A percentile compares a stretch with the other conserved stretches of the same genome.
Conservation (phyloP, 2,329 filamentous ascomycete genomes). For the Aspergillus aculeatinus region DNA sequence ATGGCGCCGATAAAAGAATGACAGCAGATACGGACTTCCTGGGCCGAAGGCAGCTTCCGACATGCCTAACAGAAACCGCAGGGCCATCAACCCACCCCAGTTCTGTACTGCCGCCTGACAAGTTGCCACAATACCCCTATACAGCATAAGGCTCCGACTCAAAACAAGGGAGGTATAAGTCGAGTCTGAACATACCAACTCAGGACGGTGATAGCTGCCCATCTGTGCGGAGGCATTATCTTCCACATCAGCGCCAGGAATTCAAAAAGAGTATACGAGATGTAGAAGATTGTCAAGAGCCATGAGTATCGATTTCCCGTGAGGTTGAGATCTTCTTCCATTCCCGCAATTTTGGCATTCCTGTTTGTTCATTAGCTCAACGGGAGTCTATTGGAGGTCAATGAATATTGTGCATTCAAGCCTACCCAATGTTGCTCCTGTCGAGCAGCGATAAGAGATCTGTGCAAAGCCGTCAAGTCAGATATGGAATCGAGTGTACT, state of each 20-base stretch:
- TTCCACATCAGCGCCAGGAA: conserved; percentile 49
- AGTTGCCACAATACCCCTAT: conserved; percentile 48
- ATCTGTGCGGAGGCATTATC: conserved; percentile 42
- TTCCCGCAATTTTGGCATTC: conserved; percentile 56
- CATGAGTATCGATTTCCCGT: conserved; percentile 49
- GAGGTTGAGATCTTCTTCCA: conserved; percentile 51
- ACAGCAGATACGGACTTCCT: conserved; percentile 51
- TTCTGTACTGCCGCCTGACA: conserved; percentile 47
- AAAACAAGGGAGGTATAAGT: conserved; percentile 10
- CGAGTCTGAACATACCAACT: conserved; percentile 35
- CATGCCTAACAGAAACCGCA: conserved; percentile 50
- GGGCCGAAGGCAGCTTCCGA: conserved; percentile 50
- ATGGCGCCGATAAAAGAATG: conserved; percentile 60
- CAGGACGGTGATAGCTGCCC: conserved; percentile 45
- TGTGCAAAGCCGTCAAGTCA: conserved; percentile 20
- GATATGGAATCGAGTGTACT: background rate
- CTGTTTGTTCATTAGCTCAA: conserved; percentile 27
- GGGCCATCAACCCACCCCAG: conserved; percentile 51
- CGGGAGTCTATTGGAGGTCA: too few relatives aligned
- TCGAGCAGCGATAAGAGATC: conserved; percentile 51
- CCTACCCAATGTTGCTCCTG: conserved; percentile 51
- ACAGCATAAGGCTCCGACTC: conserved; percentile 11
- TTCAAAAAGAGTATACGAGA: conserved; percentile 47
- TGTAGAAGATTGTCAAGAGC: conserved; percentile 56
- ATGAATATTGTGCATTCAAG: conserved; percentile 2